These are phyloP conservation scores for Leccinum variicolor DNA, from an alignment of 768 basidiomycete species.

Conservation along the genomic window DNA sequence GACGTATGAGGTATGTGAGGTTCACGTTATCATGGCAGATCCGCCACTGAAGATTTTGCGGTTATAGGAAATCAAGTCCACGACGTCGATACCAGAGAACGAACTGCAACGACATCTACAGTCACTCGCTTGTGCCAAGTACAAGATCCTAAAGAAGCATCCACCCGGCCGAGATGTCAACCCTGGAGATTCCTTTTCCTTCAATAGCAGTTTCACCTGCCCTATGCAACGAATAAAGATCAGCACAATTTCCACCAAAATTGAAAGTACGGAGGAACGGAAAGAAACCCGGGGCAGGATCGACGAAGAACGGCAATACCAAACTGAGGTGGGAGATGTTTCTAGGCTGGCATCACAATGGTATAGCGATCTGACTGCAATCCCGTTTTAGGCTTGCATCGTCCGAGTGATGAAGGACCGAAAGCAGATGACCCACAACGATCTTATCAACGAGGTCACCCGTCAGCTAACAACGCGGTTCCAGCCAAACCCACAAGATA, in stretches of 20 bases:
- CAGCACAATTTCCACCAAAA: constrained; percentile 79
- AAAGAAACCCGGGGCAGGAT: constrained; percentile 88
- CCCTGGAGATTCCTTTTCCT: constrained; percentile 77
- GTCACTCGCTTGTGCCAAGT: constrained; percentile 93
- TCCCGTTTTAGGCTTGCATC: constrained; percentile 79
- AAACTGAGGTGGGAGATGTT: constrained; percentile 68
- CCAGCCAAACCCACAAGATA: constrained; percentile 76
- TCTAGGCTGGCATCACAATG: not conserved
- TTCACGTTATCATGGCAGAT: not conserved
- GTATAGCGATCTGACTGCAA: not conserved
- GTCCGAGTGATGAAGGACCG: constrained; percentile 98
- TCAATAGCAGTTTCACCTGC: constrained; percentile 81
- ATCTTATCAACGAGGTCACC: constrained; percentile 88
- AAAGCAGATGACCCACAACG: constrained; percentile 84
- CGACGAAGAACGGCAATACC: constrained; percentile 86
- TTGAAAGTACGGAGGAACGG: constrained; percentile 83
- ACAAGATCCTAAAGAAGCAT: constrained; percentile 86
- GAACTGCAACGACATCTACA: constrained; percentile 94
- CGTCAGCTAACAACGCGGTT: constrained; percentile 83
- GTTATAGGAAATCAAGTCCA: constrained; percentile 76
- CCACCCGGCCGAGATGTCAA: constrained; percentile 85
- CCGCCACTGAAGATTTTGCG: not conserved
- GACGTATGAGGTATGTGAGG: constrained; percentile 62
- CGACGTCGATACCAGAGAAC: constrained; percentile 66
- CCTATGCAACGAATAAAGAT: constrained; percentile 91